Evolutionary conservation across 768 basidiomycete genomes (phyloP), one percentile per base, ranked within the genome.

Genomic region (Favolaschia claudopus): DNA sequence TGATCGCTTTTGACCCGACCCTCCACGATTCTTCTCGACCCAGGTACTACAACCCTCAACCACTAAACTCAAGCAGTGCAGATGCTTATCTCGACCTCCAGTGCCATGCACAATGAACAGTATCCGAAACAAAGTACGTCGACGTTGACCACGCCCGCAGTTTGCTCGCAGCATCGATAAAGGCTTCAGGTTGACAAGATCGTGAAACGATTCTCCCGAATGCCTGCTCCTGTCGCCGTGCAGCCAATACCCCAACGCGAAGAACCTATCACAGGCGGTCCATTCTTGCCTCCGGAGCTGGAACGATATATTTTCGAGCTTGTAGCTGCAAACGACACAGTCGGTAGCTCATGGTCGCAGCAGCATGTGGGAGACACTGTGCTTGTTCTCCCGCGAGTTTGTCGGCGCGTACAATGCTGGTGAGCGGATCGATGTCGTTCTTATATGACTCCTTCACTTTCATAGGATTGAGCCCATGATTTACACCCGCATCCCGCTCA

Each of bases 381-480:
- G 5, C 46, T 60, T 2, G 52, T 24, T 14, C 51, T 60, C 8
- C 39, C 59, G 7, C 59, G 31, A 31, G 47, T 60, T 5, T 60
- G 59, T 13, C 37, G 53, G 19, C 44, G 53, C 3, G 53, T 20
- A 31, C 52, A 55, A 27, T 24, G n/a, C 46, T 60, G 59, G 59
- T 55, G 15, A 38, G 59, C 33, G 12, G 1, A 31, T 12, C 6
- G 6, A 22, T 13, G 3, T n/a, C 22, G 6, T 10, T 29, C 38
- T 14, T 19, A 6, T 19, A 13, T 19, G 5, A 7, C 14, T 29
- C 8, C 13, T 13, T 8, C 3, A 6, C 7, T 27, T 4, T 45
- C 28, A 22, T 31, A 81, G 80, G 78, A 68, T 79, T 31, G 72
- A 73, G 42, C 79, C 79, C 38, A 53, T 66, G 15, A 72, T 80